Evolutionary conservation across 768 basidiomycete genomes (phyloP).

Genomic region (Trametes elegans): DNA sequence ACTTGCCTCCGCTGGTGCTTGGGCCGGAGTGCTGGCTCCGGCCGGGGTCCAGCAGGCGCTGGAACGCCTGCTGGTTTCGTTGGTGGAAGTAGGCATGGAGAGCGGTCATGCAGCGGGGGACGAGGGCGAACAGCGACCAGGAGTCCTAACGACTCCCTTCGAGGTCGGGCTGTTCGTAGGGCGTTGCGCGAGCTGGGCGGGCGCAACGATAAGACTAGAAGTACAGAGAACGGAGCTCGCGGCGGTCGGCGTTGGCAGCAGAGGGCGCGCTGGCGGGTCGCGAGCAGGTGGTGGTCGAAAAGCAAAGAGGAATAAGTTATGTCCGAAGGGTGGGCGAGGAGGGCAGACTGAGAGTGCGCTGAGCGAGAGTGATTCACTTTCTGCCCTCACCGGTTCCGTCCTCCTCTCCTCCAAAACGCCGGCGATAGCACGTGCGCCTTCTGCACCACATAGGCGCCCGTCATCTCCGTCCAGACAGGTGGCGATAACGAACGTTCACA

Average conservation of each 20-base stretch:
- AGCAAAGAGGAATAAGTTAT: constrained; percentile 19
- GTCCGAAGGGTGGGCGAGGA: constrained; percentile 4
- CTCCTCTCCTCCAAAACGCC: constrained; percentile 2
- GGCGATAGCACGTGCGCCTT: constrained; percentile 15
- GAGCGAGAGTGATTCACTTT: constrained; percentile 2
- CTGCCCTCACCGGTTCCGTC: constrained; percentile 1
- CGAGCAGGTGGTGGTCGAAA: constrained; percentile 4
- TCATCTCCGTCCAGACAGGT: neutral
- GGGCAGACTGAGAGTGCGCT: neutral
- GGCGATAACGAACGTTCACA: constrained; percentile 17
- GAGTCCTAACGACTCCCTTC: constrained; percentile 25
- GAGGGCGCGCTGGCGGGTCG: neutral
- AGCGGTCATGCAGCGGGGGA: constrained; percentile 56
- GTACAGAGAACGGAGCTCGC: constrained; percentile 5
- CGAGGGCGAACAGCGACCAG: constrained; percentile 21
- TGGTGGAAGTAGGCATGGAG: constrained; percentile 77
- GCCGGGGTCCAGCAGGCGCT: constrained; percentile 62
- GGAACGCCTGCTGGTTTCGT: constrained; percentile 73
- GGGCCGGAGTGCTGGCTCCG: constrained; percentile 32
- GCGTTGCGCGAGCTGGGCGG: constrained; percentile 8
- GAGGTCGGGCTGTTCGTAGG: constrained; percentile 16
- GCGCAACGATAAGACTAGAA: constrained; percentile 17
- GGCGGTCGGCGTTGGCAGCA: neutral
- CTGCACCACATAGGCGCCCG: constrained; percentile 1
- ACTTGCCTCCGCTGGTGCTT: constrained; percentile 53